Percentiles rank a stretch among this genome's conserved stretches.
These are phyloP conservation scores for Elsinoe perseae DNA, from an alignment of 2,329 filamentous ascomycete species.

Conservation along the genomic window DNA sequence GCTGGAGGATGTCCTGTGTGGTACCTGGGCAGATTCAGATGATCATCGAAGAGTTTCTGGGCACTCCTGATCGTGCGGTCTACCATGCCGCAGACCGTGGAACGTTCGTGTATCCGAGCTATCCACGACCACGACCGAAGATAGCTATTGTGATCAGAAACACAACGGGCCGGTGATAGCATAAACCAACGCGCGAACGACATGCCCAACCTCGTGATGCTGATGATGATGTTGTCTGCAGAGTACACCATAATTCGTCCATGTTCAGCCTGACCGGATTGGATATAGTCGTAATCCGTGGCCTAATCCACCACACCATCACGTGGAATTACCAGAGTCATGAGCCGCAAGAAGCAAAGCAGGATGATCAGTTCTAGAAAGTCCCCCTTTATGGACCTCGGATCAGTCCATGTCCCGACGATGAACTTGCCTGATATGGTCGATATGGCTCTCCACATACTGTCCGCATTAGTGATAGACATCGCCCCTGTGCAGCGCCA, in stretches of 20 bases:
- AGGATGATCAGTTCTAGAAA: not conserved
- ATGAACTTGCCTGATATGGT: not conserved
- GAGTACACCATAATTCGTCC: not conserved
- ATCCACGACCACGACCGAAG: conserved; percentile 1
- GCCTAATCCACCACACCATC: not conserved
- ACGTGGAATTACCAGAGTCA: not conserved
- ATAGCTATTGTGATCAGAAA: conserved; percentile 12
- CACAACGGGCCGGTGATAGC: conserved; percentile 2
- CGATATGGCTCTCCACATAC: not conserved
- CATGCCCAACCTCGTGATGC: conserved; percentile 2
- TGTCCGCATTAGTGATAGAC: not conserved
- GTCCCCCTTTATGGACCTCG: not conserved
- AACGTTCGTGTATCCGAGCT: conserved; percentile 1
- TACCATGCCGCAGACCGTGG: not conserved
- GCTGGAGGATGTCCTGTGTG: conserved; percentile 2
- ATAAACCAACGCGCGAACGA: conserved; percentile 1
- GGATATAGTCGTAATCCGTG: not conserved
- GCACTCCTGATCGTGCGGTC: not conserved
- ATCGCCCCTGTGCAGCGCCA: conserved; percentile 3
- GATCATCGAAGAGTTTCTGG: not conserved
- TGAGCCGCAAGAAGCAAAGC: not conserved
- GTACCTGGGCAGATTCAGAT: not conserved
- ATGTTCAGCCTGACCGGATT: not conserved
- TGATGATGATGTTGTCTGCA: not conserved
- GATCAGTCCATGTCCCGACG: not conserved